phyloP scores from a whole-genome alignment of 169 alveolate genomes.

The Plasmodium coatneyi region DNA sequence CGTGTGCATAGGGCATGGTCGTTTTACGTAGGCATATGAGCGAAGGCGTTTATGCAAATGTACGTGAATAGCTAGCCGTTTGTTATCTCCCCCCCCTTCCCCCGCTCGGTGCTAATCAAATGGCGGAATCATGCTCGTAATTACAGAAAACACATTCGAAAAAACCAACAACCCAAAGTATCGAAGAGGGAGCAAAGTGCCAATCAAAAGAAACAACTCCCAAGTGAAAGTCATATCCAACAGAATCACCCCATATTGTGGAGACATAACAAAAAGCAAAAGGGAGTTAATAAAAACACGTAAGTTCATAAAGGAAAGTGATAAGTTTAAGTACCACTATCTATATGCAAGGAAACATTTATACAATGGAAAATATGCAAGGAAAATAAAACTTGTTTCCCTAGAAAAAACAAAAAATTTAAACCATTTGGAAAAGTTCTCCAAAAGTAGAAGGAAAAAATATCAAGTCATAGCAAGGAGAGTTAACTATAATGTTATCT shows the following conservation, averaged over 20 bases:
- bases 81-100: not conserved
- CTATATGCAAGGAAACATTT: slow-evolving; percentile 34
- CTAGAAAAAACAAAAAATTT: slow-evolving; percentile 22
- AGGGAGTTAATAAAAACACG: slow-evolving; percentile 59
- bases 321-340: slow-evolving; percentile 35
- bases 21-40: not conserved
- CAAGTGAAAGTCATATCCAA: slow-evolving; percentile 62
- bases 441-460: slow-evolving; percentile 44
- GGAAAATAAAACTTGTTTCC: slow-evolving; percentile 3
- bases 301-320: slow-evolving; percentile 22
- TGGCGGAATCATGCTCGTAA: slow-evolving; percentile 47
- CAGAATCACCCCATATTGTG: slow-evolving; percentile 65
- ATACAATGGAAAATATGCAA: slow-evolving; percentile 12
- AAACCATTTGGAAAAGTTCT: slow-evolving; percentile 19
- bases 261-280: slow-evolving; percentile 37
- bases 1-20: not conserved
- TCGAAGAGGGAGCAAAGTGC: slow-evolving; percentile 18
- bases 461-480: slow-evolving; percentile 49
- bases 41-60: not conserved
- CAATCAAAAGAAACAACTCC: slow-evolving; percentile 42
- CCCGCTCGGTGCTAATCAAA: slow-evolving; percentile 2
- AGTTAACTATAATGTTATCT: slow-evolving; percentile 33
- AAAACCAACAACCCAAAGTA: slow-evolving; percentile 19
- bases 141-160: slow-evolving; percentile 61
- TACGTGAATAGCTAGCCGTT: not conserved